These are phyloP conservation scores for Solanum paucissectum DNA, from an alignment of 257 asterid genomes.

Conservation along the genomic window DNA sequence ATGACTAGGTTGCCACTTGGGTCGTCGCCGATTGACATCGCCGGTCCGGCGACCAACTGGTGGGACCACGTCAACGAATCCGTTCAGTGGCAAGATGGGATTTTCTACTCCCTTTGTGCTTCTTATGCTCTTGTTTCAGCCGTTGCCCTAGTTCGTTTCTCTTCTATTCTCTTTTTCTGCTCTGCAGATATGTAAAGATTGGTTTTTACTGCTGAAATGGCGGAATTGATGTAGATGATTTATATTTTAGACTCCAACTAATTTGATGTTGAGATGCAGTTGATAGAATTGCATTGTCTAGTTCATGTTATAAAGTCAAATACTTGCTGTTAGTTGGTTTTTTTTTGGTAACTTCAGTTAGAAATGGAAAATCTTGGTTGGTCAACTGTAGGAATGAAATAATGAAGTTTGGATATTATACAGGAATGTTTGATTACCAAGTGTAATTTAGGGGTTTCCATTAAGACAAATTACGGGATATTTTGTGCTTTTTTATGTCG, in stretches of 20 bases:
- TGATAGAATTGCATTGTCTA: neutral
- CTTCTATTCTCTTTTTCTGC: neutral
- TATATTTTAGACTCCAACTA: neutral
- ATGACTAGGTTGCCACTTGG: conserved; percentile 44
- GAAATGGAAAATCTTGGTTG: neutral
- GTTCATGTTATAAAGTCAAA: neutral
- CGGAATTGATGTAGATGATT: neutral
- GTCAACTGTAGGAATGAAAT: neutral
- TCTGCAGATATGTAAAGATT: neutral
- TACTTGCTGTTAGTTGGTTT: neutral
- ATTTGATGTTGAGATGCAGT: neutral
- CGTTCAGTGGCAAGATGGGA: conserved; percentile 78
- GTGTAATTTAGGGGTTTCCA: neutral
- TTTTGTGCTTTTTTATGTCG: neutral
- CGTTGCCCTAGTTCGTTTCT: conserved; percentile 54
- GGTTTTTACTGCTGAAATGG: neutral
- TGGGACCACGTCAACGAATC: conserved; percentile 90
- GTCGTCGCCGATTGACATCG: conserved; percentile 33
- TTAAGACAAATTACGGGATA: neutral
- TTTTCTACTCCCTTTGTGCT: conserved; percentile 74
- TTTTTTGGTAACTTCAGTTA: neutral
- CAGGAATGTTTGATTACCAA: neutral
- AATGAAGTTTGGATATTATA: neutral
- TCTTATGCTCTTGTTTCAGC: conserved; percentile 65
- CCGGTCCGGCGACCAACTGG: conserved; percentile 35